A percentile compares a stretch with the other conserved stretches of the same genome.
Evolutionary conservation across 2,329 filamentous ascomycete species (phyloP).

Genomic region (Ophiostoma quercus): DNA sequence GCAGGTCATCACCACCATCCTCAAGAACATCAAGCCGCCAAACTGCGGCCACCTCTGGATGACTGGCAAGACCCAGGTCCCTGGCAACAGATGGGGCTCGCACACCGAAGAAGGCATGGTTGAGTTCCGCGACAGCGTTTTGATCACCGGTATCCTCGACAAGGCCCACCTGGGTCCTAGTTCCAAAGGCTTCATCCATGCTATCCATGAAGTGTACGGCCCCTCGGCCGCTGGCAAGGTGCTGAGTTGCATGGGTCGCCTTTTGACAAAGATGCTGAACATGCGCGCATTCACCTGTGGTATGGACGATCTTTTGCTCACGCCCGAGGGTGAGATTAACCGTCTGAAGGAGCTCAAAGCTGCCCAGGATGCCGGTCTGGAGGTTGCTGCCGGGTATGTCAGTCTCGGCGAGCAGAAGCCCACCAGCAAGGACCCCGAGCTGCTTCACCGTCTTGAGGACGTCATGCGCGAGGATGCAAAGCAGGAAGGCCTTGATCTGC

Average conservation of each 20-base stretch:
- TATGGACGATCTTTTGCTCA: conserved; percentile 90
- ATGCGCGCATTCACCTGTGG: conserved; percentile 96
- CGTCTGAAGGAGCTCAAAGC: conserved; percentile 64
- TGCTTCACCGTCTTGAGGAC: conserved; percentile 75
- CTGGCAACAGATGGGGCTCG: conserved; percentile 71
- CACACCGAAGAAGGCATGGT: conserved; percentile 75
- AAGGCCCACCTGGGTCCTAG: conserved; percentile 91
- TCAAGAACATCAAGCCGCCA: conserved; percentile 82
- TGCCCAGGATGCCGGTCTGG: conserved; percentile 64
- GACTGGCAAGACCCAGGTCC: conserved; percentile 71
- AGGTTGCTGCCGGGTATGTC: conserved; percentile 83
- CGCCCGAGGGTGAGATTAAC: conserved; percentile 66
- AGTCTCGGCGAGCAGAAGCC: conserved; percentile 64
- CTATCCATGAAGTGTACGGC: conserved; percentile 89
- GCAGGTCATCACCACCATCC: conserved; percentile 85
- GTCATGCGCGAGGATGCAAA: conserved; percentile 88
- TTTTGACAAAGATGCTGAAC: conserved; percentile 83
- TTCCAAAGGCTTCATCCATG: conserved; percentile 81
- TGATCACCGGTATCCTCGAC: conserved; percentile 86
- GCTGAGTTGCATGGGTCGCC: conserved; percentile 79
- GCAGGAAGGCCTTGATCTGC: conserved; percentile 80
- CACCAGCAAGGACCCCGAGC: conserved; percentile 61
- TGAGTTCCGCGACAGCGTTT: conserved; percentile 77
- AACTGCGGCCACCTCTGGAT: conserved; percentile 74
- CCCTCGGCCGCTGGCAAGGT: conserved; percentile 79